A percentile compares a stretch with the other conserved stretches of the same genome.
These are phyloP conservation scores for Fusarium oxysporum DNA, from an alignment of 2,329 filamentous ascomycete genomes.

Conservation along the genomic window DNA sequence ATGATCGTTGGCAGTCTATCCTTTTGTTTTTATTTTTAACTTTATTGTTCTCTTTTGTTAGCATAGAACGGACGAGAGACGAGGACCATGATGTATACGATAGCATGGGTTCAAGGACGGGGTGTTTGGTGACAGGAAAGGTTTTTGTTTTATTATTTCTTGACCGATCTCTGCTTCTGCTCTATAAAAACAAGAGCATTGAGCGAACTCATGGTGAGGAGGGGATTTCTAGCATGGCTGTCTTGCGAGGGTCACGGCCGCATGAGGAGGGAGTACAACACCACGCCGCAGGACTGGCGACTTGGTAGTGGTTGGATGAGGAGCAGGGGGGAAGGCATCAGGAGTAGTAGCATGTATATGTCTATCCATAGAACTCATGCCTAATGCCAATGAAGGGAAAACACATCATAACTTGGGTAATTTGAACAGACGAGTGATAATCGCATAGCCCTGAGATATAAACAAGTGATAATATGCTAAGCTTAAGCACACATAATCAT, in stretches of 20 bases:
- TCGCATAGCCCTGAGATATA: too few relatives aligned
- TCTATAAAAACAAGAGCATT: background rate
- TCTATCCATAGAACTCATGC: constrained; percentile 16
- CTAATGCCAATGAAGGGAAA: constrained; percentile 6
- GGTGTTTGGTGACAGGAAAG: constrained; percentile 23
- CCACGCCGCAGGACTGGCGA: background rate
- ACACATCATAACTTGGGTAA: background rate
- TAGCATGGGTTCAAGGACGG: constrained; percentile 31
- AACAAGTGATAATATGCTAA: background rate
- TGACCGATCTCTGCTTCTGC: background rate
- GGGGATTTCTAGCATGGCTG: background rate
- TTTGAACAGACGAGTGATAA: background rate
- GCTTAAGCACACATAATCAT: background rate
- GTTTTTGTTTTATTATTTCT: constrained; percentile 7
- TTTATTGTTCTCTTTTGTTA: background rate
- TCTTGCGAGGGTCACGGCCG: background rate
- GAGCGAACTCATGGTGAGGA: background rate
- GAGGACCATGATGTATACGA: constrained; percentile 40
- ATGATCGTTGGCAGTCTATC: constrained; percentile 1
- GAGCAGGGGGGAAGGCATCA: background rate
- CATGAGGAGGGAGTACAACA: background rate
- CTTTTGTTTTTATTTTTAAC: background rate
- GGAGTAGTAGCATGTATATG: constrained; percentile 7
- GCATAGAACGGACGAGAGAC: constrained; percentile 25
- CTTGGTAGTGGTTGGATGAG: background rate